Percentiles rank a stretch among this genome's conserved stretches.
These are phyloP conservation scores for Aquilaria sinensis DNA, from an alignment of 345 rosid species.

Conservation along the genomic window DNA sequence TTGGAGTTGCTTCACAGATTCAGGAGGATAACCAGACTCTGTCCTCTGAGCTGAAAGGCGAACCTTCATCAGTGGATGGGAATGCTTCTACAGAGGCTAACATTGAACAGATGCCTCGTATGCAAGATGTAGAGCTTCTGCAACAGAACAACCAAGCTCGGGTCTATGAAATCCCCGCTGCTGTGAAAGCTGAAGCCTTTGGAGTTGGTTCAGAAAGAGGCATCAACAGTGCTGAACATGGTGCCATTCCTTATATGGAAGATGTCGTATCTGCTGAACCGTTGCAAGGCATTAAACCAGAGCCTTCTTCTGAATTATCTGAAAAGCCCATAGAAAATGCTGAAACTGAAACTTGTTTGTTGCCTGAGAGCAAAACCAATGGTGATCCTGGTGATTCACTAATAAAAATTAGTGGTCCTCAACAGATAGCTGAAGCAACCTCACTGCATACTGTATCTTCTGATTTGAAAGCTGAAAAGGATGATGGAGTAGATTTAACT, in stretches of 20 bases:
- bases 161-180: slow-evolving; percentile 15
- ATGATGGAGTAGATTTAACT: slow-evolving; percentile 22
- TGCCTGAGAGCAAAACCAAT: slow-evolving; percentile 20
- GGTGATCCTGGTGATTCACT: slow-evolving; percentile 19
- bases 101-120: neutral
- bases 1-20: too few species aligned
- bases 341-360: slow-evolving; percentile 10
- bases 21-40: slow-evolving; percentile 11
- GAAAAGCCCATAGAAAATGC: slow-evolving; percentile 2
- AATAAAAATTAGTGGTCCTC: slow-evolving; percentile 11
- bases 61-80: neutral
- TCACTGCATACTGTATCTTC: slow-evolving; percentile 29
- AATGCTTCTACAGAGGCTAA: slow-evolving; percentile 12
- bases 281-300: neutral
- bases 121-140: neutral
- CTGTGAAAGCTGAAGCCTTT: slow-evolving; percentile 16
- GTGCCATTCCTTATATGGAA: slow-evolving; percentile 14
- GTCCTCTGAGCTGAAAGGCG: neutral
- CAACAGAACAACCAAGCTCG: slow-evolving; percentile 12
- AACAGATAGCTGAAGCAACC: slow-evolving; percentile 11
- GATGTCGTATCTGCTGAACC: slow-evolving; percentile 20
- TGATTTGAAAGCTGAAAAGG: slow-evolving; percentile 26
- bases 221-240: slow-evolving; percentile 15
- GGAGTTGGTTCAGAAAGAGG: slow-evolving; percentile 19
- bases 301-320: neutral